Evolutionary conservation across 306 rosid genomes (phyloP).

Genomic region (Mimosa pudica): DNA sequence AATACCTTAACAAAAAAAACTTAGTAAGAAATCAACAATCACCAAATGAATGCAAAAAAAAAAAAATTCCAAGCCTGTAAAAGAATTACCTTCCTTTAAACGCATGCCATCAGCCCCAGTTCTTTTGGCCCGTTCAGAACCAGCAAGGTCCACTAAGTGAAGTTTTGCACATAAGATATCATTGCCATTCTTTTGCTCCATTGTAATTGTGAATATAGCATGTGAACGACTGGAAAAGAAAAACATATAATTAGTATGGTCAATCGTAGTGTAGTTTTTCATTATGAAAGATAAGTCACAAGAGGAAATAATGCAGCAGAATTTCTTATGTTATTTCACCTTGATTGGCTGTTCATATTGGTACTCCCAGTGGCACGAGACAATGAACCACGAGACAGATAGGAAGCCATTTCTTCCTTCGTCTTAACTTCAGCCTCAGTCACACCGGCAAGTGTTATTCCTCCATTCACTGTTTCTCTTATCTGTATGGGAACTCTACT

Average conservation of each 20-base stretch:
- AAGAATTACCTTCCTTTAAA: constrained; percentile 82
- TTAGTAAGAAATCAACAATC: not conserved
- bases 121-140: constrained; percentile 94
- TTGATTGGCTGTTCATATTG: constrained; percentile 96
- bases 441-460: constrained; percentile 95
- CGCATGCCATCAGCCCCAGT: constrained; percentile 99
- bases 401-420: constrained; percentile 88
- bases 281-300: constrained; percentile 18
- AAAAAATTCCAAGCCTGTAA: constrained; percentile 8
- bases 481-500: constrained; percentile 86
- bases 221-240: constrained; percentile 73
- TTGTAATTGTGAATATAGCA: constrained; percentile 90
- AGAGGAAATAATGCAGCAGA: not conserved
- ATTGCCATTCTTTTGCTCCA: constrained; percentile 93
- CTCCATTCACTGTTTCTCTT: constrained; percentile 87
- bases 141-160: constrained; percentile 94
- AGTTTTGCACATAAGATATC: constrained; percentile 86
- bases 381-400: constrained; percentile 81
- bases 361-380: constrained; percentile 95
- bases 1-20: constrained; percentile 57
- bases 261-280: constrained; percentile 29
- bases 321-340: constrained; percentile 44
- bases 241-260: constrained; percentile 21
- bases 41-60: constrained; percentile 9
- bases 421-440: constrained; percentile 89